A percentile compares a stretch with the other conserved stretches of the same genome.
These are phyloP conservation scores for Mucor indicus DNA, from an alignment of 371 early-diverging fungal genomes.

Conservation along the genomic window DNA sequence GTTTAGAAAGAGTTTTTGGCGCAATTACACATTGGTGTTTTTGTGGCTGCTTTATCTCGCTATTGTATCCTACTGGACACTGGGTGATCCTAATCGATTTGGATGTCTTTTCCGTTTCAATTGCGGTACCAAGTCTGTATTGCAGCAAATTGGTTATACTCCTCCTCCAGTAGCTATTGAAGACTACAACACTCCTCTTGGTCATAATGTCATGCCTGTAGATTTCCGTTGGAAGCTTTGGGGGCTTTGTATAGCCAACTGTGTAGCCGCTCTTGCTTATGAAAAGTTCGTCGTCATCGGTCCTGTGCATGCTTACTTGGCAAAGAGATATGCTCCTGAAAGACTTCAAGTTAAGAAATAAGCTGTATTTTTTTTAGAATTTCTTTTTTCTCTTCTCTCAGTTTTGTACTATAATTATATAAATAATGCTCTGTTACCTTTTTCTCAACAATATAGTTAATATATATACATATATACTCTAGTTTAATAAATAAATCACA, in stretches of 20 bases:
- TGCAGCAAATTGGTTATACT: slow-evolving; percentile 42
- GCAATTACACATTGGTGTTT: slow-evolving; percentile 55
- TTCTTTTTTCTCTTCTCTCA: no score
- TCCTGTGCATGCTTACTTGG: slow-evolving; percentile 33
- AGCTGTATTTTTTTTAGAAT: no score
- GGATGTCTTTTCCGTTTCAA: slow-evolving; percentile 70
- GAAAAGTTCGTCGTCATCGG: slow-evolving; percentile 33
- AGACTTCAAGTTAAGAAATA: no score
- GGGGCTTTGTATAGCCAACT: slow-evolving; percentile 38
- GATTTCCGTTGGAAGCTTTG: slow-evolving; percentile 57
- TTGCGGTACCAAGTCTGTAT: slow-evolving; percentile 57
- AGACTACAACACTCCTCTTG: slow-evolving; percentile 54
- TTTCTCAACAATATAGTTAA: no score
- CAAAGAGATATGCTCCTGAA: slow-evolving; percentile 29
- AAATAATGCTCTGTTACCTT: no score
- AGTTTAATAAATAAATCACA: no score
- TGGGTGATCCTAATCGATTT: slow-evolving; percentile 67
- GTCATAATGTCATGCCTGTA: slow-evolving; percentile 68
- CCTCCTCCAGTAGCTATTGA: slow-evolving; percentile 41
- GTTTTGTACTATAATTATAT: no score
- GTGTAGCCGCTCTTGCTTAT: slow-evolving; percentile 19
- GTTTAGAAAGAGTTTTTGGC: slow-evolving; percentile 57
- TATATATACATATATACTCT: no score
- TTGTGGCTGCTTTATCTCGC: slow-evolving; percentile 52
- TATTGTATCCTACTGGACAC: slow-evolving; percentile 51